A percentile compares a stretch with the other conserved stretches of the same genome.
phyloP scores from a whole-genome alignment of 2,329 filamentous ascomycete genomes.

The Cyphellophora europaea region DNA sequence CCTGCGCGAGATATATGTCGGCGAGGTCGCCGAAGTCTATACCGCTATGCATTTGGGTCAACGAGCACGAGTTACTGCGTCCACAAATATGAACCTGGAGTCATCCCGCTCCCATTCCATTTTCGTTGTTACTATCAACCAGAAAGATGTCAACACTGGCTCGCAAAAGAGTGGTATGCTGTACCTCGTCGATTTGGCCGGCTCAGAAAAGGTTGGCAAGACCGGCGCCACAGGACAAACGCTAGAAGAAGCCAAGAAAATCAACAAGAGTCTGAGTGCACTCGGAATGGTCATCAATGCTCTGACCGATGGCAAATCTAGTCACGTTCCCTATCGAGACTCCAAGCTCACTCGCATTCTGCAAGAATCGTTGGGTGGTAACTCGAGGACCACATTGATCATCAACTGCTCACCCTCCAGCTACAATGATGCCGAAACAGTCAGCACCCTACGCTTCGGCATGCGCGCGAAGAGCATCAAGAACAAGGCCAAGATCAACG shows the following conservation, averaged over 20 bases:
- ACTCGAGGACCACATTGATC: slow-evolving; percentile 94
- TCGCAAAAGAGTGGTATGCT: slow-evolving; percentile 94
- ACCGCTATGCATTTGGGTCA: slow-evolving; percentile 94
- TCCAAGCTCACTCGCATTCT: slow-evolving; percentile 95
- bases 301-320: slow-evolving; percentile 92
- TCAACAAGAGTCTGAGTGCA: slow-evolving; percentile 98
- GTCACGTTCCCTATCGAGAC: slow-evolving; percentile 91
- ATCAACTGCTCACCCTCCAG: slow-evolving; percentile 99
- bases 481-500: slow-evolving; percentile 99
- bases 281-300: slow-evolving; percentile 99
- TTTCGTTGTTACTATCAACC: slow-evolving; percentile 91
- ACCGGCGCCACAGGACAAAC: slow-evolving; percentile 96
- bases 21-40: slow-evolving; percentile 90
- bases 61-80: slow-evolving; percentile 77
- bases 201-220: slow-evolving; percentile 97
- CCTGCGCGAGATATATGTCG: slow-evolving; percentile 87
- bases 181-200: slow-evolving; percentile 94
- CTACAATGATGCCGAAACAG: slow-evolving; percentile 92
- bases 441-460: slow-evolving; percentile 87
- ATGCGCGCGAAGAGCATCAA: slow-evolving; percentile 97
- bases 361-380: slow-evolving; percentile 94
- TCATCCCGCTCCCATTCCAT: slow-evolving; percentile 98
- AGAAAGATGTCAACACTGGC: slow-evolving; percentile 95
- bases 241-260: slow-evolving; percentile 97
- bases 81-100: slow-evolving; percentile 99